These are phyloP conservation scores for Ustilago loliicola DNA, from an alignment of 1,284 basidiomycete genomes.

Conservation along the genomic window DNA sequence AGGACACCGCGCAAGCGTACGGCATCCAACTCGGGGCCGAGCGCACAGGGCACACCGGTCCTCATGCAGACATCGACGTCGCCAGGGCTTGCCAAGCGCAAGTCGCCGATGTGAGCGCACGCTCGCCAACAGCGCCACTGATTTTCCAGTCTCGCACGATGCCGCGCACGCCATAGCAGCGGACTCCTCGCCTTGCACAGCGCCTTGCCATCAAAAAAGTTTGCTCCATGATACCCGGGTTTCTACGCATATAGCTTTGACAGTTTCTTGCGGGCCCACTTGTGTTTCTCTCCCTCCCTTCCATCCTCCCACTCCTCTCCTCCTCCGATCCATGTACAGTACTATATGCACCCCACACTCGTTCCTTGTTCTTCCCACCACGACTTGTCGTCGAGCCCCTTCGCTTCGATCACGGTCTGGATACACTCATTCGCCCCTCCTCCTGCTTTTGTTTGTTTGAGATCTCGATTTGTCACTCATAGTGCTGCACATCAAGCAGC, in stretches of 20 bases:
- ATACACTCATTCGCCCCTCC: constrained; percentile 13
- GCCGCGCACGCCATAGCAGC: not conserved
- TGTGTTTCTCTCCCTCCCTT: not conserved
- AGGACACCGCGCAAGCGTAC: constrained; percentile 60
- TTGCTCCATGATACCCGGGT: constrained; percentile 24
- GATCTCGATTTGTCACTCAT: constrained; percentile 4
- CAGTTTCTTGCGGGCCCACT: constrained; percentile 9
- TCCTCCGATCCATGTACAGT: not conserved
- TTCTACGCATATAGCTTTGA: not conserved
- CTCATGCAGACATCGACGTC: constrained; percentile 36
- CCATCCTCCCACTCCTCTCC: not conserved
- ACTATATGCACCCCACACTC: constrained; percentile 10
- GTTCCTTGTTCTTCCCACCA: not conserved
- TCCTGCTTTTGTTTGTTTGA: not conserved
- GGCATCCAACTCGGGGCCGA: constrained; percentile 54
- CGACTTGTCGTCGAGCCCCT: not conserved
- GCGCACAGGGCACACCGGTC: constrained; percentile 40
- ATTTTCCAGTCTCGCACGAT: not conserved
- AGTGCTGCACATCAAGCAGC: constrained; percentile 4
- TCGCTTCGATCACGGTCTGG: not conserved
- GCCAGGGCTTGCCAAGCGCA: constrained; percentile 45
- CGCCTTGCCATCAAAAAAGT: not conserved
- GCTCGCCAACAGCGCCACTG: not conserved
- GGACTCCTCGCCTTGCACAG: not conserved
- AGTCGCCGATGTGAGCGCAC: constrained; percentile 34